These are phyloP conservation scores for Leavenworthia alabamica DNA, from an alignment of 345 rosid species.

Conservation along the genomic window DNA sequence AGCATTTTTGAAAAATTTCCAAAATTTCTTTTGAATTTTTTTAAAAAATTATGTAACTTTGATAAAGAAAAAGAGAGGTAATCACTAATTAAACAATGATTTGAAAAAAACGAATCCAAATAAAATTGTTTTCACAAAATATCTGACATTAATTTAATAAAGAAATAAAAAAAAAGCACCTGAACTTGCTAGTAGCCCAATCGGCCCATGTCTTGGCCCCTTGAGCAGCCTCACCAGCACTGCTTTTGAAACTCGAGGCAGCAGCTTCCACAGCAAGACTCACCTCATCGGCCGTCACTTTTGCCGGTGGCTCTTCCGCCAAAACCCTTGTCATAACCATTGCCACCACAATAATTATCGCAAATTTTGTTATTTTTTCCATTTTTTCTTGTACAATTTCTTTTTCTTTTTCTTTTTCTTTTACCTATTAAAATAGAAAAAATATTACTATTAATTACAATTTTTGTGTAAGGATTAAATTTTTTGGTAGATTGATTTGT, in stretches of 20 bases:
- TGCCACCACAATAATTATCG: slow-evolving; percentile 6
- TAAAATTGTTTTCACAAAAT: neutral
- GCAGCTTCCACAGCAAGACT: slow-evolving; percentile 32
- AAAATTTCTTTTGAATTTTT: too few relatives aligned
- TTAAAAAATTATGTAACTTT: too few relatives aligned
- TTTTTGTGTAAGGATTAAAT: neutral
- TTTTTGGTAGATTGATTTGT: neutral
- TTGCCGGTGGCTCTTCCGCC: slow-evolving; percentile 13
- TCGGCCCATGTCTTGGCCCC: slow-evolving; percentile 32
- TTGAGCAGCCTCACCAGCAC: slow-evolving; percentile 31
- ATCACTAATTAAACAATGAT: neutral
- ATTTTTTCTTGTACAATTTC: slow-evolving; percentile 9
- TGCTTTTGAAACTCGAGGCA: slow-evolving; percentile 24
- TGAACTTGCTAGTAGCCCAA: slow-evolving; percentile 27
- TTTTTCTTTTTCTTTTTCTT: neutral
- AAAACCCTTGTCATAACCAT: slow-evolving; percentile 10
- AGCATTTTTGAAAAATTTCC: too few relatives aligned
- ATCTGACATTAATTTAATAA: neutral
- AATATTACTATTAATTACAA: slow-evolving; percentile 16
- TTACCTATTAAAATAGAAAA: slow-evolving; percentile 1
- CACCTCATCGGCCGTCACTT: slow-evolving; percentile 10
- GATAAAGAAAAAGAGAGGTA: too few relatives aligned
- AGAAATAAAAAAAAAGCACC: neutral
- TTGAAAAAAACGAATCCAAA: neutral
- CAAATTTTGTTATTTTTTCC: slow-evolving; percentile 8